Evolutionary conservation across 78 protist species (phyloP), one percentile per base, ranked within the genome.

Genomic region (Dictyostelium brefeldianum): DNA sequence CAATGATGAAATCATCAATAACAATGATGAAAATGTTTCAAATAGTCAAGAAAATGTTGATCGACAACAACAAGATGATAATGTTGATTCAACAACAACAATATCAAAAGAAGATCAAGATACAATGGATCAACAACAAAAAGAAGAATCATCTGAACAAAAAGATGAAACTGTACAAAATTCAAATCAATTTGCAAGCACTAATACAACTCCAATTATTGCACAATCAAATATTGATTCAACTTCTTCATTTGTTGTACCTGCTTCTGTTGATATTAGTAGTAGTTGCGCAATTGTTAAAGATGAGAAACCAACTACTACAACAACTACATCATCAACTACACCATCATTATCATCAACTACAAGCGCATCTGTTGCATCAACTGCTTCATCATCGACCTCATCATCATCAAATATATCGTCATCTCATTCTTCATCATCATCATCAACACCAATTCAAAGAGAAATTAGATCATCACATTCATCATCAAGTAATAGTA

Each of bases 211-310:
- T 1, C 79, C 79, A 71, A 71, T 43, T 11, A 43, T 71, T 71
- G 17, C 79, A 18, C 54, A 71, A 71, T 18, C 79, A 20, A 67
- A 67, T 27, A 67, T 25, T 67, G 75, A 71, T 46, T 43, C 78
- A 41, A 20, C 56, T 9, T 71, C 79, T 69, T 36, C 43, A 36
- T 36, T 36, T 36, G 43, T 36, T 36, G 43, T 29, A 27, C 46
- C 73, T 8, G 8, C 11, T 18, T 25, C 1, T 36, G 3, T 18
- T 62, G 70, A 62, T 10, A 46, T 43, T 18, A 22, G 1, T 12
- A n/a, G 20, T 64, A 20, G 20, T 64, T 6, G 2, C 14, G 43
- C 7, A 0, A 47, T 18, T 41, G 78, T 14, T 14, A 70, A 70
- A 11, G 51, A 70, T 18, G 54, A 70, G 18, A 70, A 41, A 70